Percentiles rank a stretch among this genome's conserved stretches.
phyloP scores from a whole-genome alignment of 208 protist species.

The Trypanosoma lewisi region DNA sequence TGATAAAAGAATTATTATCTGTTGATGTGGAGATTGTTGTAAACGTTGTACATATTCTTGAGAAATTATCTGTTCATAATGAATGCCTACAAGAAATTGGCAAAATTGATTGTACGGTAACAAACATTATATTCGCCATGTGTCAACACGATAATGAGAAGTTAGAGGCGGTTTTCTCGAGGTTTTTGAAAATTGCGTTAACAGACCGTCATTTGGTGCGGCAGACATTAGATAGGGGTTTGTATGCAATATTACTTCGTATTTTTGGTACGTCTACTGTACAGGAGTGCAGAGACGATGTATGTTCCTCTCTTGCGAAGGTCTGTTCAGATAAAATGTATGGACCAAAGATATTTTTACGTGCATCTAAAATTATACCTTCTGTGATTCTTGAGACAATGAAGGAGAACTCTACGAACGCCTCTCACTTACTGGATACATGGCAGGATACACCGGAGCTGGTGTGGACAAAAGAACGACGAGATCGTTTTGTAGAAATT shows the following conservation, averaged over 20 bases:
- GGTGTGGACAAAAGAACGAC: slow-evolving; percentile 84
- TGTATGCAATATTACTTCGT: slow-evolving; percentile 72
- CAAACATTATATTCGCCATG: slow-evolving; percentile 22
- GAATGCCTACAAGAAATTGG: slow-evolving; percentile 45
- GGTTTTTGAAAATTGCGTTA: slow-evolving; percentile 41
- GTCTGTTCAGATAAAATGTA: slow-evolving; percentile 80
- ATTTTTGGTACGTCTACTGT: slow-evolving; percentile 51
- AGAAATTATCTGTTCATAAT: slow-evolving; percentile 23
- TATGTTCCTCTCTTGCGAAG: slow-evolving; percentile 55
- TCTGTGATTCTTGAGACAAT: slow-evolving; percentile 89
- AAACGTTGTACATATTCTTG: slow-evolving; percentile 29
- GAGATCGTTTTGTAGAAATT: slow-evolving; percentile 42
- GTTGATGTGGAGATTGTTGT: slow-evolving; percentile 25
- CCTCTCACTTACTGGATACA: slow-evolving; percentile 83
- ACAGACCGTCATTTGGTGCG: slow-evolving; percentile 49
- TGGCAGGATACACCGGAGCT: slow-evolving; percentile 92
- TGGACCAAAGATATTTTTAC: slow-evolving; percentile 78
- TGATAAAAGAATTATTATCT: slow-evolving; percentile 37
- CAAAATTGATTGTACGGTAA: slow-evolving; percentile 14
- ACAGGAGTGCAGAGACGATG: slow-evolving; percentile 43
- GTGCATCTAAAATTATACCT: slow-evolving; percentile 77
- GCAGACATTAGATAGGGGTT: slow-evolving; percentile 67
- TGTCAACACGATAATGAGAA: slow-evolving; percentile 22
- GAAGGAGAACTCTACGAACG: slow-evolving; percentile 74
- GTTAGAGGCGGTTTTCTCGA: slow-evolving; percentile 25